These are phyloP conservation scores for Telopea speciosissima DNA, from an alignment of 177 flowering plant genomes.

Conservation along the genomic window DNA sequence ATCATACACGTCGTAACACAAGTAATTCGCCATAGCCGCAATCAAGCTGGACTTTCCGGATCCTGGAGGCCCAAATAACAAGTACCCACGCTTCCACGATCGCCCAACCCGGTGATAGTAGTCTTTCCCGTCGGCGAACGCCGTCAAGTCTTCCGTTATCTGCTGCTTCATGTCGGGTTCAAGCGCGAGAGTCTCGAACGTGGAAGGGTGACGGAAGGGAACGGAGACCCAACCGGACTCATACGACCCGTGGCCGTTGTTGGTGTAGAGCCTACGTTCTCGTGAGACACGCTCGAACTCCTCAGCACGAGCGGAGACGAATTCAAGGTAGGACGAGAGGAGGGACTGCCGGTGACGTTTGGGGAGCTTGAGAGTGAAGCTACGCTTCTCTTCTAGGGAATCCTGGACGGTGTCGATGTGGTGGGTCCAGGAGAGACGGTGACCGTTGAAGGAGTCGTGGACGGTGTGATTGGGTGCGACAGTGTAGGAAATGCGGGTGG, in stretches of 20 bases:
- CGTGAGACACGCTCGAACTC: slow-evolving; percentile 50
- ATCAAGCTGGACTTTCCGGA: slow-evolving; percentile 66
- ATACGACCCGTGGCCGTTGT: slow-evolving; percentile 44
- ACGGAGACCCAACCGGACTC: slow-evolving; percentile 68
- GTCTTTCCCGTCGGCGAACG: slow-evolving; percentile 44
- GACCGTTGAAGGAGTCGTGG: slow-evolving; percentile 42
- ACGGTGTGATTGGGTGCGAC: slow-evolving; percentile 59
- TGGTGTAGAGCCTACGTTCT: slow-evolving; percentile 54
- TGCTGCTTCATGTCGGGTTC: slow-evolving; percentile 42
- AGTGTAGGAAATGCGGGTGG: slow-evolving; percentile 45
- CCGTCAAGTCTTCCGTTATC: slow-evolving; percentile 41
- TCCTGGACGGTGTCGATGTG: slow-evolving; percentile 62
- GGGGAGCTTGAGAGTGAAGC: slow-evolving; percentile 1
- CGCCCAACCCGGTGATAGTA: slow-evolving; percentile 56
- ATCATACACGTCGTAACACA: slow-evolving; percentile 63
- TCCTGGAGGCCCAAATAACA: slow-evolving; percentile 65
- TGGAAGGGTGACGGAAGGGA: slow-evolving; percentile 64
- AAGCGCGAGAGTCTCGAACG: slow-evolving; percentile 58
- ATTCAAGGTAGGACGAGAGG: slow-evolving; percentile 40
- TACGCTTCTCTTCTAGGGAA: slow-evolving; percentile 47
- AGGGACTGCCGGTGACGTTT: slow-evolving; percentile 7
- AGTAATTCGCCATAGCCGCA: slow-evolving; percentile 68
- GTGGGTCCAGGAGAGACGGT: slow-evolving; percentile 52
- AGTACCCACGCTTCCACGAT: slow-evolving; percentile 70
- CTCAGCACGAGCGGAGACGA: slow-evolving; percentile 36